A percentile compares a stretch with the other conserved stretches of the same genome.
Evolutionary conservation across 495 filamentous ascomycete species (phyloP).

Genomic region (Xylaria curta): DNA sequence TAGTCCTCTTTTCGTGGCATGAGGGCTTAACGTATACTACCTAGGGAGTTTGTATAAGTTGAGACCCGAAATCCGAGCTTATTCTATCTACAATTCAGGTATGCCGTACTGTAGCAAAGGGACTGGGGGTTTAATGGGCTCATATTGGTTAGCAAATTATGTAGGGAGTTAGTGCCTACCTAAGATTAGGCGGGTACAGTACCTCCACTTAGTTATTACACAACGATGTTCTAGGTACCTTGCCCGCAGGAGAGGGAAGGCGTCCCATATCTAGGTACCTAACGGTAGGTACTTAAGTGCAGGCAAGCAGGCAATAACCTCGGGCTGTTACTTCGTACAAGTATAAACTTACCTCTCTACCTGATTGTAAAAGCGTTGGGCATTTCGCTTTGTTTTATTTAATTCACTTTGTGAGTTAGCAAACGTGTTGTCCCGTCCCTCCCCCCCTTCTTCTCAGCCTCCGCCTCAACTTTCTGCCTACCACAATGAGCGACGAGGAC

Average conservation of each 20-base stretch:
- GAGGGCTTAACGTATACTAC: not conserved
- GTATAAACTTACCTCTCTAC: not conserved
- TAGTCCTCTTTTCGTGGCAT: not conserved
- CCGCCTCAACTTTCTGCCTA: not conserved
- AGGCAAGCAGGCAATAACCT: not conserved
- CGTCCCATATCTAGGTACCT: not conserved
- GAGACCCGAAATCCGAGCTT: not conserved
- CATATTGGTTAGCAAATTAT: too few relatives aligned
- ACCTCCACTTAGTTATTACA: too few relatives aligned
- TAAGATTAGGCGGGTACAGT: not conserved
- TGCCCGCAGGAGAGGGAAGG: not conserved
- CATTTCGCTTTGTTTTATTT: too few relatives aligned
- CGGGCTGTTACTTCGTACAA: not conserved
- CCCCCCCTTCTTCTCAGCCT: not conserved
- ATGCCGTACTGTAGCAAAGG: not conserved
- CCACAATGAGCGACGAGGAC: slow-evolving; percentile 61
- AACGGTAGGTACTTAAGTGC: too few relatives aligned
- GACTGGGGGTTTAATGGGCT: slow-evolving; percentile 9
- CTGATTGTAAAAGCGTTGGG: not conserved
- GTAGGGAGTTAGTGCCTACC: not conserved
- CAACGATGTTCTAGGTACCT: not conserved
- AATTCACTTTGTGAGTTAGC: not conserved
- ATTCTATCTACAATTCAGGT: not conserved
- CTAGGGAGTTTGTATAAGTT: not conserved
- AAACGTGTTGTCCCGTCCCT: not conserved